These are phyloP conservation scores for Xylaria hypoxylon DNA, from an alignment of 2,329 filamentous ascomycete species.

Conservation along the genomic window DNA sequence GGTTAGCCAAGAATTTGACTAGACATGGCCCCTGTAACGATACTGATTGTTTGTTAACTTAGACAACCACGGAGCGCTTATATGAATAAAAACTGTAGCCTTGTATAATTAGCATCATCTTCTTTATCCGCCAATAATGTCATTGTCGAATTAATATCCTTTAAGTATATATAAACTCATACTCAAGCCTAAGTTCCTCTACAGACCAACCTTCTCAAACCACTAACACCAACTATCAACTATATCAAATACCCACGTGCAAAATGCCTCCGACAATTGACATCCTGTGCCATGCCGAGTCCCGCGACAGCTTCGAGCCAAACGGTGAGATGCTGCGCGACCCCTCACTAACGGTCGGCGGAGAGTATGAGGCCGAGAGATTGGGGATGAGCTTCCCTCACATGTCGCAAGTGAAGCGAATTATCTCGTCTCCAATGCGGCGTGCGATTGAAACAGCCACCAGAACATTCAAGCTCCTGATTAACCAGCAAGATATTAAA, in stretches of 20 bases:
- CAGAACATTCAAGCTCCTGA: not conserved
- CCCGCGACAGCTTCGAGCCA: not conserved
- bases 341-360: constrained; percentile 5
- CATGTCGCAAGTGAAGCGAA: not conserved
- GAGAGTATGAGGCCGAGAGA: not conserved
- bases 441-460: constrained; percentile 9
- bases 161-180: too few species aligned
- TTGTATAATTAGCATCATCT: too few species aligned
- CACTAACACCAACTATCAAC: not conserved
- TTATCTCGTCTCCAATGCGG: constrained; percentile 21
- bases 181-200: too few species aligned
- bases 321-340: not conserved
- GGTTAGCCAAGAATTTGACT: too few species aligned
- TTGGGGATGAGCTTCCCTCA: not conserved
- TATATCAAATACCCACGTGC: not conserved
- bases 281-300: constrained; percentile 18
- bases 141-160: too few species aligned
- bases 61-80: too few species aligned
- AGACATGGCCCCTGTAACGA: too few species aligned
- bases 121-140: too few species aligned
- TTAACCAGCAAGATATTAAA: not conserved
- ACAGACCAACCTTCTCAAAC: not conserved
- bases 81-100: too few species aligned
- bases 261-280: constrained; percentile 22
- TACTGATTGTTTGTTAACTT: too few species aligned